Evolutionary conservation across 768 basidiomycete species (phyloP), one percentile per base, ranked within the genome.

Genomic region (Suillus weaverae): DNA sequence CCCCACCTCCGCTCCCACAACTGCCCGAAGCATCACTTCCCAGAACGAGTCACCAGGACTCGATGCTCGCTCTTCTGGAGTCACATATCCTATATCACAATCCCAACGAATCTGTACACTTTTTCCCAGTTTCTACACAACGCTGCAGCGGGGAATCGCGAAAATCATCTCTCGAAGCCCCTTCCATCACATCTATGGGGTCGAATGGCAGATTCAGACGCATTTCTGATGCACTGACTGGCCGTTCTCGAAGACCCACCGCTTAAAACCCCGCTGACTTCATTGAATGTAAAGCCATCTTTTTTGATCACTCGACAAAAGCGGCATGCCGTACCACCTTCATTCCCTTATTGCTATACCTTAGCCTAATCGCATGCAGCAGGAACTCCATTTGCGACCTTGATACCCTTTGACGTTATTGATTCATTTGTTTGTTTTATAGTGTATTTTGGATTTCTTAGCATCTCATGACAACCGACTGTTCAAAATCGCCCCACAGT

Each of bases 111-210:
- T 77, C 75, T 14, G 76, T 76, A 50, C 76, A 76, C 51, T 76
- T 76, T 60, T 76, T 76, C 62, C 75, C 75, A 30, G 74, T 76
- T 3, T 73, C 75, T 39, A 73, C 73, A 11, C 76, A 77, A 30
- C 71, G 75, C 41, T 74, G 66, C 39, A 72, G 74, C 36, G 74
- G 73, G 26, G 76, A 76, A 7, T 70, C 66, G 11, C 43, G 62
- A 30, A 67, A 77, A 56, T 20, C 60, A 14, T 77, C 76, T 3
- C 51, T 74, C 55, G 74, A 77, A 16, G 68, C 75, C 2, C 72
- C 76, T 0, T 77, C 76, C 2, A 48, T 77, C 61, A n/a, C 65
- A 18, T 72, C 76, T 39, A 66, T 62, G 3, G 74, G 69, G 35
- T 74, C 76, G 0, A 51, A 63, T 20, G 64, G 70, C 6, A 67